Evolutionary conservation across 2,329 filamentous ascomycete species (phyloP).

Genomic region (Pseudogymnoascus sp.): DNA sequence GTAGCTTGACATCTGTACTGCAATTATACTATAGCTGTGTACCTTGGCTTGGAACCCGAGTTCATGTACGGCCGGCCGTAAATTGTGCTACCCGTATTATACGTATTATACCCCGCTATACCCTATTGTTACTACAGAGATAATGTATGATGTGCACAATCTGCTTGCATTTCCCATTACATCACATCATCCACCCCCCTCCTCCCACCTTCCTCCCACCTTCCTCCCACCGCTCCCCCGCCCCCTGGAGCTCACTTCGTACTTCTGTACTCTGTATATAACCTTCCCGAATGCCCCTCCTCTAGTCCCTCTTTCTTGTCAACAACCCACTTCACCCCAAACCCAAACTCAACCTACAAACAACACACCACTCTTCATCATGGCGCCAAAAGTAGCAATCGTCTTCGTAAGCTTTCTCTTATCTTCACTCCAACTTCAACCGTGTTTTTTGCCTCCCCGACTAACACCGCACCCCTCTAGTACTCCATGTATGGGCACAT

Average conservation of each 20-base stretch:
- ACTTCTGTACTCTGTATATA: not conserved
- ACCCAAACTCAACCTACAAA: not conserved
- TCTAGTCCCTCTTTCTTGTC: not conserved
- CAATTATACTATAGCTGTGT: not conserved
- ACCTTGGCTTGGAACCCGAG: not conserved
- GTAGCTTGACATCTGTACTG: not conserved
- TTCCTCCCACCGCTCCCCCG: not conserved
- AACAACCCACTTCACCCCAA: not conserved
- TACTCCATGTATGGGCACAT: constrained; percentile 96
- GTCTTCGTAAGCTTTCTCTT: constrained; percentile 59
- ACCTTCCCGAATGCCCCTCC: not conserved
- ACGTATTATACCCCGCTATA: not conserved
- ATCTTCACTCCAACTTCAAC: constrained; percentile 5
- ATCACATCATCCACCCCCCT: not conserved
- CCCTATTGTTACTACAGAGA: not conserved
- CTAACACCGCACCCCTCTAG: constrained; percentile 35
- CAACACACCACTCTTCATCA: constrained; percentile 30
- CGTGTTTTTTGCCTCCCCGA: not conserved
- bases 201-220: not conserved
- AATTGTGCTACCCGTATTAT: not conserved
- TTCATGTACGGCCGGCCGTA: not conserved
- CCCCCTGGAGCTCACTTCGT: not conserved
- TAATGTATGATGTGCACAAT: not conserved
- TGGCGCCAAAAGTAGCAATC: constrained; percentile 90
- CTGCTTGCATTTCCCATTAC: not conserved